Conservation (phyloP, 148 eudicot genomes). For the Arctostaphylos glauca region DNA sequence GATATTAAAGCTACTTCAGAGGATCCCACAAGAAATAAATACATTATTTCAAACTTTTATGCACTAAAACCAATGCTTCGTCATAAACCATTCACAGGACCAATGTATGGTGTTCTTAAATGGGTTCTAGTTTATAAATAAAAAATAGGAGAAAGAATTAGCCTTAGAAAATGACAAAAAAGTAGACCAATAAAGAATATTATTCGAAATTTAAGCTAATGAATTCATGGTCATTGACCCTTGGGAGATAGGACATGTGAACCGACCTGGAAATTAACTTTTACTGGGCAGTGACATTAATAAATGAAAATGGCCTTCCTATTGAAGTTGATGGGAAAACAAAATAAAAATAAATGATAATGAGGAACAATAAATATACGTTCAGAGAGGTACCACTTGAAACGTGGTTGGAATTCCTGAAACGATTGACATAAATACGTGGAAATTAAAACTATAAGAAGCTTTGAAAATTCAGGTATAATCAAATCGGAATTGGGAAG, state of each 20-base stretch:
- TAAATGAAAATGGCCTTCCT: background rate
- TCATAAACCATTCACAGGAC: background rate
- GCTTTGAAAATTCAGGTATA: background rate
- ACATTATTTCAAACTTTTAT: conserved; percentile 6
- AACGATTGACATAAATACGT: background rate
- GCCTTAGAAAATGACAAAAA: too few relatives aligned
- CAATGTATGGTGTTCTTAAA: background rate
- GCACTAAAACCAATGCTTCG: background rate
- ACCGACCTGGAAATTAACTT: background rate
- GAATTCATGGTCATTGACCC: conserved; percentile 3
- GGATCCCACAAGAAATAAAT: background rate
- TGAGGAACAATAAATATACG: background rate
- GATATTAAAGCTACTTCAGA: background rate
- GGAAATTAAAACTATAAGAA: background rate
- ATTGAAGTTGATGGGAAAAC: background rate
- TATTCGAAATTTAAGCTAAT: background rate
- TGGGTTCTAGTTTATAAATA: background rate
- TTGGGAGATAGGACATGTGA: background rate
- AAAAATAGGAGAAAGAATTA: too few relatives aligned
- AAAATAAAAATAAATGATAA: background rate
- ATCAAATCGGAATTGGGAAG: background rate
- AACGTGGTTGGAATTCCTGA: background rate
- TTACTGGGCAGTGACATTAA: background rate
- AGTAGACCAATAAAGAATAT: too few relatives aligned
- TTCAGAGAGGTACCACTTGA: background rate